A percentile compares a stretch with the other conserved stretches of the same genome.
Evolutionary conservation across 768 basidiomycete species (phyloP).

Genomic region (Dacryopinax primogenitus): DNA sequence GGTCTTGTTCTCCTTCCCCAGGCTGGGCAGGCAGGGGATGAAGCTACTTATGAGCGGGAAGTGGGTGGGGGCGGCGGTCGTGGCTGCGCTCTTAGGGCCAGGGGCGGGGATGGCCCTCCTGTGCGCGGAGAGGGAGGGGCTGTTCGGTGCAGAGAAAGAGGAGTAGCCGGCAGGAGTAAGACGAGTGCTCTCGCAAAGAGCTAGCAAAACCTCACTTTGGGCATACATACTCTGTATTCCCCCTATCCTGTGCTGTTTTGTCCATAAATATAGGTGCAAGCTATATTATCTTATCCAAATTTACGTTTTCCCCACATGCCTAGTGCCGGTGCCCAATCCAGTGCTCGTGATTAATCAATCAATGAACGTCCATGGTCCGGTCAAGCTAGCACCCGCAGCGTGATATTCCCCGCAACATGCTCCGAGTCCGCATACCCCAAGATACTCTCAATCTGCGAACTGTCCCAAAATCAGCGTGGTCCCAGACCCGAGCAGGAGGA

Average conservation of each 20-base stretch:
- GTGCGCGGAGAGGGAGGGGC: too few relatives aligned
- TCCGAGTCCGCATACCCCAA: constrained; percentile 94
- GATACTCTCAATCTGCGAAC: constrained; percentile 63
- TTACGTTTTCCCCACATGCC: too few relatives aligned
- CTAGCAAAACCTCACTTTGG: too few relatives aligned
- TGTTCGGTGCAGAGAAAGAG: too few relatives aligned
- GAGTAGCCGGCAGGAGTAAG: too few relatives aligned
- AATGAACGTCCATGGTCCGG: neutral
- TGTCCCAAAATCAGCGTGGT: constrained; percentile 26
- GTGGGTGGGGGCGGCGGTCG: neutral
- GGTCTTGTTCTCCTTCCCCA: neutral
- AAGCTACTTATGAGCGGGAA: neutral
- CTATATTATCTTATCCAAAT: too few relatives aligned
- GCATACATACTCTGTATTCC: too few relatives aligned
- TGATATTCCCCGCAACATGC: constrained; percentile 92
- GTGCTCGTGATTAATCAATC: neutral
- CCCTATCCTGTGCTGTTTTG: too few relatives aligned
- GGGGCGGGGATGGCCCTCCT: too few relatives aligned
- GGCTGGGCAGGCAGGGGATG: neutral
- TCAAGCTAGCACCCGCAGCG: constrained; percentile 49
- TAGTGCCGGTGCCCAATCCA: neutral
- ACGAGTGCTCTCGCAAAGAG: too few relatives aligned
- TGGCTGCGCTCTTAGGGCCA: neutral
- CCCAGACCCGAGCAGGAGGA: neutral
- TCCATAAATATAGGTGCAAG: too few relatives aligned